Evolutionary conservation across 805 yeast genomes (phyloP).

Genomic region (Sugiyamaella qingdaonensis): DNA sequence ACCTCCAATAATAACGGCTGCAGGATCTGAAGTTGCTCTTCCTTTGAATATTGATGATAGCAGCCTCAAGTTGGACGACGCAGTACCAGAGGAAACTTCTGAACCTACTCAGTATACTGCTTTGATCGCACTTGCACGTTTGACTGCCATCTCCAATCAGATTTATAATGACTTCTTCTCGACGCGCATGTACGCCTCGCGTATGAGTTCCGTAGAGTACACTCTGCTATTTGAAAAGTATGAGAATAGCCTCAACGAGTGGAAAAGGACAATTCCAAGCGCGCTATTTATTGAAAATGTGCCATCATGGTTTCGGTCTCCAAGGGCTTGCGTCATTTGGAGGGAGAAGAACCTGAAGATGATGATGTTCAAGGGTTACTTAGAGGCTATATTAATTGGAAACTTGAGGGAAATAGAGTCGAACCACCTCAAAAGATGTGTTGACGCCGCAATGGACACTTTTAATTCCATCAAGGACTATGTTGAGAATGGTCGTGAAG

Average conservation of each 20-base stretch:
- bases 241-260: slow-evolving; percentile 39
- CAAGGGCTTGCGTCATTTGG: slow-evolving; percentile 51
- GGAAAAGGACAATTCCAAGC: slow-evolving; percentile 39
- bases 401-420: slow-evolving; percentile 13
- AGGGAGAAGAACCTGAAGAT: slow-evolving; percentile 50
- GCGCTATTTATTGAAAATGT: slow-evolving; percentile 25
- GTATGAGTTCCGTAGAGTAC: slow-evolving; percentile 40
- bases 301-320: slow-evolving; percentile 52
- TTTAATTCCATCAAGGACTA: slow-evolving; percentile 38
- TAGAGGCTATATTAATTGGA: slow-evolving; percentile 43
- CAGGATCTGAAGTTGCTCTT: slow-evolving; percentile 42
- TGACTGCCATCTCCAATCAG: slow-evolving; percentile 43
- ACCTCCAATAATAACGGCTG: slow-evolving; percentile 47
- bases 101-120: slow-evolving; percentile 53
- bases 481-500: slow-evolving; percentile 26
- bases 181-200: slow-evolving; percentile 36
- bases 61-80: slow-evolving; percentile 23
- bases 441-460: slow-evolving; percentile 45
- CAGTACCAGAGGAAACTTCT: slow-evolving; percentile 20
- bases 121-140: slow-evolving; percentile 46
- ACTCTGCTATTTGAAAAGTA: slow-evolving; percentile 39
- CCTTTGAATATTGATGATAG: slow-evolving; percentile 47
- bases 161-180: slow-evolving; percentile 43
- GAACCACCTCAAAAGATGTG: slow-evolving; percentile 29
- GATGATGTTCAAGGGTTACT: slow-evolving; percentile 47